Evolutionary conservation across 2,329 filamentous ascomycete species (phyloP).

Genomic region (Ceratocystiopsis brevicomis): DNA sequence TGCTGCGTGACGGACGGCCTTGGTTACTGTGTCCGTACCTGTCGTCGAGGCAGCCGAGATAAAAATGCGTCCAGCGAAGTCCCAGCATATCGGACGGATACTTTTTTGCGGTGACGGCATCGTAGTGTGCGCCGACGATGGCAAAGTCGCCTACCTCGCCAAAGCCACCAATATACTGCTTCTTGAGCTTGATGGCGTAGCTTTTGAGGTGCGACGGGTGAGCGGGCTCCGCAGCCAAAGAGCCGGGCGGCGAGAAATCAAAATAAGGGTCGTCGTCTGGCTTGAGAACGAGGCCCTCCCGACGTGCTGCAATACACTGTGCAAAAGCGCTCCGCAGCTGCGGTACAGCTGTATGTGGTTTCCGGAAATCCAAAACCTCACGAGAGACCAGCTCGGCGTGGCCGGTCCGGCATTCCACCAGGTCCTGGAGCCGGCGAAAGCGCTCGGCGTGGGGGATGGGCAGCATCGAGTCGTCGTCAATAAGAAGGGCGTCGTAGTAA

Average conservation of each 20-base stretch:
- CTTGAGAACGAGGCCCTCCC: constrained; percentile 70
- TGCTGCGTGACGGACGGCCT: constrained; percentile 23
- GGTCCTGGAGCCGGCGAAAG: constrained; percentile 35
- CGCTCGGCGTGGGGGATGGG: constrained; percentile 36
- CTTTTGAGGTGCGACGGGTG: constrained; percentile 1
- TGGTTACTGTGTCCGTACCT: no score
- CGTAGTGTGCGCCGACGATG: constrained; percentile 55
- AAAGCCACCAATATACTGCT: constrained; percentile 61
- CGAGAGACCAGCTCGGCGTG: constrained; percentile 48
- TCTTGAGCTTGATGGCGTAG: constrained; percentile 67
- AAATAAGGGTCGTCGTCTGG: constrained; percentile 65
- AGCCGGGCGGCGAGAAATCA: constrained; percentile 18
- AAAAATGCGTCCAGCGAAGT: constrained; percentile 62
- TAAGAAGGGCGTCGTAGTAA: constrained; percentile 37
- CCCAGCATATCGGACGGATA: constrained; percentile 26
- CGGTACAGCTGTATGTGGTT: constrained; percentile 24
- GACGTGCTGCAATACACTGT: constrained; percentile 41
- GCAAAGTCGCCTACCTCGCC: constrained; percentile 74
- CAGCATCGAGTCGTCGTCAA: constrained; percentile 35
- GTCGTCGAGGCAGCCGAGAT: constrained; percentile 48
- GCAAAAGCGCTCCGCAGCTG: constrained; percentile 47
- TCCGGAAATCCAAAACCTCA: constrained; percentile 46
- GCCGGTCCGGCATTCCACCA: constrained; percentile 36
- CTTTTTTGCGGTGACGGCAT: constrained; percentile 40
- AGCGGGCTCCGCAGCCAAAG: background rate